Evolutionary conservation across 768 basidiomycete genomes (phyloP), one percentile per base, ranked within the genome.

Genomic region (Nevesoporus exiguus): DNA sequence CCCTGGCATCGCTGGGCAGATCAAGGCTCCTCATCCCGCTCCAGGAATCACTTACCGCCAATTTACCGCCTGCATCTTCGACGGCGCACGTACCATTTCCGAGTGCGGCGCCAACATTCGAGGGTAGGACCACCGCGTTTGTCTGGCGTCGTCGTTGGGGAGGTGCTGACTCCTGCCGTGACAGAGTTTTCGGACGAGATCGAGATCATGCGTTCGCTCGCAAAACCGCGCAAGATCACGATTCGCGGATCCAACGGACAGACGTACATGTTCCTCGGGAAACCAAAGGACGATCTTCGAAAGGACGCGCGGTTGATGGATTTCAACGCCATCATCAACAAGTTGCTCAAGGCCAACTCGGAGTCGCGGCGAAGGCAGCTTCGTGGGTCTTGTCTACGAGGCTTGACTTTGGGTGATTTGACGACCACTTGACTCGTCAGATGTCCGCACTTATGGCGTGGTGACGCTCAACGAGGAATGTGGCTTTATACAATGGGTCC

Each of bases 271-370:
- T 98, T 98, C 76, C 77, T 99, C 7, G 92, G 91, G 49, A 99
- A 99, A 69, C 96, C 96, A 8, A 93, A 93, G 70, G 97, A 99
- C 67, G 97, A 99, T 71, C 77, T 99, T 30, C 81, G 97, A 36
- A 99, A 99, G 75, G 97, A 99, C 64, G 95, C 94, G 0, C 82
- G 97, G 6, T 71, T 99, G 50, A 98, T 98, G 96, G 97, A 98
- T 66, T 92, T 98, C 73, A 95, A 98, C 64, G 83, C 90, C 3
- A 94, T 99, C 71, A 94, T 99, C 73, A 98, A 98, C 73, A 98
- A 96, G 67, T 73, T 98, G 7, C 77, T 99, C 49, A 96, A 95
- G 67, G 84, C 90, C 6, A 93, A 95, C 62, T 93, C 94, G 0
- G 95, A 98, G 55, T 93, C 96, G 25, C 83, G 97, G 60, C 77